Percentiles rank a stretch among this genome's conserved stretches.
Evolutionary conservation across 495 filamentous ascomycete species (phyloP).

Genomic region (Neurospora sp.): DNA sequence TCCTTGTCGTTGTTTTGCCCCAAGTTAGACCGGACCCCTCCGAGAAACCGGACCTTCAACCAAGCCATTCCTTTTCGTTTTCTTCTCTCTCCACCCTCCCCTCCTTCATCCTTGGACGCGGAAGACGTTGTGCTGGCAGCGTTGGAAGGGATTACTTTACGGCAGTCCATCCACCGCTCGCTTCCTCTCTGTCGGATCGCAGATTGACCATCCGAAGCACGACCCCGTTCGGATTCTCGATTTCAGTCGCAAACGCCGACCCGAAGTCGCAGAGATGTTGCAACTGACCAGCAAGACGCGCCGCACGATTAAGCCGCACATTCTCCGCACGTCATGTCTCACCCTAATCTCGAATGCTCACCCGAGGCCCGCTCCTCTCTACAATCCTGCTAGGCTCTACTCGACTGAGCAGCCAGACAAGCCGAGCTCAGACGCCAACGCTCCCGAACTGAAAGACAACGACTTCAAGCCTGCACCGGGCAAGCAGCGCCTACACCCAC

Average conservation of each 20-base stretch:
- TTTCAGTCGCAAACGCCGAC: background rate
- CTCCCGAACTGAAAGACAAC: background rate
- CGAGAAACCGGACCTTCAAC: background rate
- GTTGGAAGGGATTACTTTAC: background rate
- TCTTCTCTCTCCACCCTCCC: background rate
- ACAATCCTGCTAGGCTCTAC: constrained; percentile 2
- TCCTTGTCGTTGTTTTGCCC: background rate
- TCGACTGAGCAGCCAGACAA: background rate
- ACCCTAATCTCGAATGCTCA: constrained; percentile 1
- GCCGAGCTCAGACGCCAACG: background rate
- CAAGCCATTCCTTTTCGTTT: background rate
- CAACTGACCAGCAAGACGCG: constrained; percentile 5
- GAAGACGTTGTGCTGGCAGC: background rate
- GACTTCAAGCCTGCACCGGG: background rate
- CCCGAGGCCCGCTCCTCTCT: background rate
- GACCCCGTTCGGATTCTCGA: background rate
- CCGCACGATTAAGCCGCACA: constrained; percentile 1
- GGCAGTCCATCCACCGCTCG: background rate
- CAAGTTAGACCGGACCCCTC: background rate
- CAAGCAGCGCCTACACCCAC: background rate
- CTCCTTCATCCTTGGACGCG: background rate
- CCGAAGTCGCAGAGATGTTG: constrained; percentile 9
- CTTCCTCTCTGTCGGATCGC: background rate
- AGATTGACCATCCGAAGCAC: background rate
- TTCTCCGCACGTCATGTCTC: constrained; percentile 18